These are phyloP conservation scores for Blakeslea trispora DNA, from an alignment of 371 early-diverging fungal species.

Conservation along the genomic window DNA sequence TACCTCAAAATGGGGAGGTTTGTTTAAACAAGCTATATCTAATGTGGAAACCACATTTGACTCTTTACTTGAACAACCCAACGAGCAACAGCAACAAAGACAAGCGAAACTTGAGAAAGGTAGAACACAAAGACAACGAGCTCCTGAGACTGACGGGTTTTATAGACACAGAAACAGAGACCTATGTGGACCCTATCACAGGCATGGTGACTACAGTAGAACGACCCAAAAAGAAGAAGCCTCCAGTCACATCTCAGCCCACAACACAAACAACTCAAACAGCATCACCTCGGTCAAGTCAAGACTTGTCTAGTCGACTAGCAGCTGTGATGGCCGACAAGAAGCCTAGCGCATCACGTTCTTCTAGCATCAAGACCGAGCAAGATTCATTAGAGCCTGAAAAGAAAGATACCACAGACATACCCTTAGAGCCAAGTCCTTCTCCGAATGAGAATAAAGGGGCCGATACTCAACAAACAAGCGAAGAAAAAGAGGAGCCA, in stretches of 20 bases:
- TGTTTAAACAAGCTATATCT: conserved; percentile 76
- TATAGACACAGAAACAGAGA: conserved; percentile 38
- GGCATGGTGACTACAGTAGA: conserved; percentile 51
- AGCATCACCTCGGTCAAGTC: conserved; percentile 22
- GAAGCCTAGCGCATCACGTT: background rate
- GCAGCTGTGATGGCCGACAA: conserved; percentile 39
- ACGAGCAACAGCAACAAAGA: conserved; percentile 1
- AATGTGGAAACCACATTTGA: conserved; percentile 81
- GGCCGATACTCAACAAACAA: background rate
- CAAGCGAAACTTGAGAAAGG: background rate
- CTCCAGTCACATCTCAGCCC: too few species aligned
- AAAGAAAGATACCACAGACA: background rate
- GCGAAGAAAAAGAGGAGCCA: too few species aligned
- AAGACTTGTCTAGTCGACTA: conserved; percentile 45
- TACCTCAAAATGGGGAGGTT: conserved; percentile 60
- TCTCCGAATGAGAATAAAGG: background rate
- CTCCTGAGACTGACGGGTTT: background rate
- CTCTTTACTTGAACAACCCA: conserved; percentile 65
- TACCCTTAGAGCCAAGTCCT: too few species aligned
- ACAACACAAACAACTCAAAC: too few species aligned
- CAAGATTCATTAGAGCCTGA: too few species aligned
- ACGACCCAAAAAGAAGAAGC: conserved; percentile 19
- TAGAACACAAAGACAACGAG: background rate
- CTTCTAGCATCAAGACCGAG: background rate
- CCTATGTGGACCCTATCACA: conserved; percentile 50